A percentile compares a stretch with the other conserved stretches of the same genome.
Evolutionary conservation across 2,329 filamentous ascomycete species (phyloP).

Genomic region (Bipolaris oryzae): DNA sequence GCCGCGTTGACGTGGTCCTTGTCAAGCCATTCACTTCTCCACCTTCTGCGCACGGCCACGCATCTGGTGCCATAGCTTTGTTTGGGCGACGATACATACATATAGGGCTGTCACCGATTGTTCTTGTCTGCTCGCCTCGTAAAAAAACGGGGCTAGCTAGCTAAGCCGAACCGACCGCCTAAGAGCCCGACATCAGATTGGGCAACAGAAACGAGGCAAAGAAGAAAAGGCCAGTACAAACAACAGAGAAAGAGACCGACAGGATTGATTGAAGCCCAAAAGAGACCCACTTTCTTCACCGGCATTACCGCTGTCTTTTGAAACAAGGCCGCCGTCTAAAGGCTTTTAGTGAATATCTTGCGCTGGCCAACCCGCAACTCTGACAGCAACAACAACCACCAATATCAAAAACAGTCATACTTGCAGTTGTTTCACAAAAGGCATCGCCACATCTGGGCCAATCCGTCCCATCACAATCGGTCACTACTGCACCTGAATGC

Average conservation of each 20-base stretch:
- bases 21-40: not conserved
- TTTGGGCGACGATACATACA: not conserved
- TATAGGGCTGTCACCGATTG: conserved; percentile 1
- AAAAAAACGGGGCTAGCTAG: conserved; percentile 4
- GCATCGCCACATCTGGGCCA: not conserved
- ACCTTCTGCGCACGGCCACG: not conserved
- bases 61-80: not conserved
- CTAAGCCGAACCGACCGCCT: not conserved
- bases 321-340: not conserved
- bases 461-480: conserved; percentile 1
- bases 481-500: conserved; percentile 18
- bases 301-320: not conserved
- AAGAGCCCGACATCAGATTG: not conserved
- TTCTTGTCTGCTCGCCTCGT: conserved; percentile 1
- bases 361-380: not conserved
- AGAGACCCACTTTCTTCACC: conserved; percentile 8
- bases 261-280: conserved; percentile 6
- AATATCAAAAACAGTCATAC: conserved; percentile 2
- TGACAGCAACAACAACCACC: not conserved
- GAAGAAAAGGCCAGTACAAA: not conserved
- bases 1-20: not conserved
- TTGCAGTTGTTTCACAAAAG: conserved; percentile 1
- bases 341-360: not conserved
- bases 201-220: not conserved
- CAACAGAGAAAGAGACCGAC: not conserved